Base-by-base conservation (phyloP, 495 filamentous ascomycete genomes). In the Cairneyella variabilis region DNA sequence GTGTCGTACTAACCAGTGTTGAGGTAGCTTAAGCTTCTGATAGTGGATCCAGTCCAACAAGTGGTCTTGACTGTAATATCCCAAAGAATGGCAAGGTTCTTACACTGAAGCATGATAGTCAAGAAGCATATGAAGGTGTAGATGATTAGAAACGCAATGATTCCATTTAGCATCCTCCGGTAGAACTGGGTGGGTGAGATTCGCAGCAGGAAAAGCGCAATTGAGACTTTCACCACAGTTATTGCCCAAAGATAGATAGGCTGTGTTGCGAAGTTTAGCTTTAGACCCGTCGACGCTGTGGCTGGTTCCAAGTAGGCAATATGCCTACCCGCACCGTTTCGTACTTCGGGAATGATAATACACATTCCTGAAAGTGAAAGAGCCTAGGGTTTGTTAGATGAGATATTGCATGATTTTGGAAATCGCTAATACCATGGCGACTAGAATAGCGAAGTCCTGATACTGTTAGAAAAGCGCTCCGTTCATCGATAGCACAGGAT, bases 171-270 rank as follows among this genome's bases (percentile, higher is more conserved):
- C 32, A 77, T 61, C 10, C 73, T 64, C 45, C 58, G 70, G 50
- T 73, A 75, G 5, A 58, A 51, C 48, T 62, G 59, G 3, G 52
- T 62, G 5, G 61, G 53, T 14, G 68, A 62, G 41, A 77, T 67
- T 2, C 75, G 69, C 40, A 77, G 34, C 18, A 78, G 54, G 47
- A 76, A 73, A 16, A 77, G 50, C 2, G 69, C 73, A 39, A 77
- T 69, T 23, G 69, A 70, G 34, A 75, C 48, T 57, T 79, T 79
- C 14, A 72, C 70, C 18, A 73, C 36, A 14, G 66, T 67, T 18
- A 77, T 71, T 0, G 61, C 67, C 57, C 64, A 67, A 9, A 75
- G 58, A 42, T 67, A 74, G 18, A 78, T 61, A 2, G 60, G 64
- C 43, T 74, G 70, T 1, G 65, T 67, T 21, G 67, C 64, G 25